phyloP scores from a whole-genome alignment of 2,329 filamentous ascomycete genomes.

The Metarhizium robertsii region DNA sequence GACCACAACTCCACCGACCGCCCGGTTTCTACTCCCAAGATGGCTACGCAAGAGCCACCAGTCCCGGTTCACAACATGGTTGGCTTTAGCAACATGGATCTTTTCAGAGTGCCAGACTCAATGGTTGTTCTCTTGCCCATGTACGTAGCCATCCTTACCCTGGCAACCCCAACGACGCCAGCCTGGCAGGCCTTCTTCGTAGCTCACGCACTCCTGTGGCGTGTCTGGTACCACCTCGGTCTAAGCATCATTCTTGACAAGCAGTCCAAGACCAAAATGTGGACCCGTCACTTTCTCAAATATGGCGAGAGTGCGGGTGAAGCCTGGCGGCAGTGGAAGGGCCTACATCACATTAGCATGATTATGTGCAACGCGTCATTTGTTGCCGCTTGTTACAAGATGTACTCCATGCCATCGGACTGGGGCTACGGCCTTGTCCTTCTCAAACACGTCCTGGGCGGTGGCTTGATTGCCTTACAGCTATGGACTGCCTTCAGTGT shows the following conservation, averaged over 20 bases:
- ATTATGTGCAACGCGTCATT: slow-evolving; percentile 84
- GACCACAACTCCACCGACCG: slow-evolving; percentile 15
- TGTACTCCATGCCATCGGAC: slow-evolving; percentile 79
- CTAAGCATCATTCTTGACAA: slow-evolving; percentile 75
- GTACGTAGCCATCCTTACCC: slow-evolving; percentile 65
- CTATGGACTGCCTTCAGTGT: slow-evolving; percentile 90
- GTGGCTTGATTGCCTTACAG: slow-evolving; percentile 73
- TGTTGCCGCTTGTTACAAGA: slow-evolving; percentile 87
- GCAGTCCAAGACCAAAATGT: slow-evolving; percentile 85
- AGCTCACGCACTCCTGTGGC: slow-evolving; percentile 70
- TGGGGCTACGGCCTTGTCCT: slow-evolving; percentile 82
- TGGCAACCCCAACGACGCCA: slow-evolving; percentile 68
- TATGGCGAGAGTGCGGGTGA: slow-evolving; percentile 84
- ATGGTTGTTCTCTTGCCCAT: slow-evolving; percentile 67
- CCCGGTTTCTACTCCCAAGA: slow-evolving; percentile 11
- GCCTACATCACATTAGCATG: slow-evolving; percentile 87
- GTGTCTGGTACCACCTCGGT: slow-evolving; percentile 85
- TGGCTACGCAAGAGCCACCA: slow-evolving; percentile 33
- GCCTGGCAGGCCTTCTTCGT: slow-evolving; percentile 73
- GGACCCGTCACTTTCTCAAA: slow-evolving; percentile 97
- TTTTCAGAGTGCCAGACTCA: slow-evolving; percentile 79
- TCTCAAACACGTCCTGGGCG: slow-evolving; percentile 78
- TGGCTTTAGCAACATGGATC: slow-evolving; percentile 74
- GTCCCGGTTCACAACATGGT: slow-evolving; percentile 73
- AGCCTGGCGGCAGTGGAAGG: slow-evolving; percentile 97